Evolutionary conservation across 768 basidiomycete genomes (phyloP).

Genomic region (Boletus pseudo-olivaceus): DNA sequence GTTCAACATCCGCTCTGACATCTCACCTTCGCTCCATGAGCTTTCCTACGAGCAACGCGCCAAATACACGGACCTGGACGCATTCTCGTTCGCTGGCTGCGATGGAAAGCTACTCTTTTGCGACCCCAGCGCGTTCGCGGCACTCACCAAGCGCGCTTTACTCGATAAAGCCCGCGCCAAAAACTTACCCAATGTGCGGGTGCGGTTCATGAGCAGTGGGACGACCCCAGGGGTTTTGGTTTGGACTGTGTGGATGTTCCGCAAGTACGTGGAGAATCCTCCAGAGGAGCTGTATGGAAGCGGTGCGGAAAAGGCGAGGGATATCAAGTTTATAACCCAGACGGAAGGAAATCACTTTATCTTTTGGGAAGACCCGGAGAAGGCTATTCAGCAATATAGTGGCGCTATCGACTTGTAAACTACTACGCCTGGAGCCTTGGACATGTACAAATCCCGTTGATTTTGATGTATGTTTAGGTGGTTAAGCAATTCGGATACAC

Average conservation of each 20-base stretch:
- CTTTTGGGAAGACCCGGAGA: constrained; percentile 25
- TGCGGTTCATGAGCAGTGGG: constrained; percentile 20
- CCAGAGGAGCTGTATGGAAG: constrained; percentile 7
- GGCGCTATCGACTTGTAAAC: constrained; percentile 5
- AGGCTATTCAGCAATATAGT: constrained; percentile 17
- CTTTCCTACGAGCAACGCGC: constrained; percentile 12
- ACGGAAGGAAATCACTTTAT: constrained; percentile 24
- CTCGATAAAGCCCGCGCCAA: constrained; percentile 13
- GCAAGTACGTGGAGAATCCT: constrained; percentile 6
- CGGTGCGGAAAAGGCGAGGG: constrained; percentile 19
- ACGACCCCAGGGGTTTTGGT: constrained; percentile 4
- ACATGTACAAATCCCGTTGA: neutral
- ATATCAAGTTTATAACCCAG: constrained; percentile 12
- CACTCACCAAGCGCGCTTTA: constrained; percentile 12
- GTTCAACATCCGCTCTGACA: constrained; percentile 3
- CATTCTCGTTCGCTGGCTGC: constrained; percentile 2
- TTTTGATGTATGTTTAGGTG: neutral
- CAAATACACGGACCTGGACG: constrained; percentile 6
- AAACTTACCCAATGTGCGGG: constrained; percentile 10
- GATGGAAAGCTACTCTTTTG: constrained; percentile 15
- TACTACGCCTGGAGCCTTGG: neutral
- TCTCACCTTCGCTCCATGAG: constrained; percentile 10
- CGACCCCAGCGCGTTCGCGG: constrained; percentile 2
- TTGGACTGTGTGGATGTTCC: constrained; percentile 13
- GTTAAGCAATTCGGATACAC: too few relatives aligned